These are phyloP conservation scores for Perkinsela sp. DNA, from an alignment of 208 protist species.

Conservation along the genomic window DNA sequence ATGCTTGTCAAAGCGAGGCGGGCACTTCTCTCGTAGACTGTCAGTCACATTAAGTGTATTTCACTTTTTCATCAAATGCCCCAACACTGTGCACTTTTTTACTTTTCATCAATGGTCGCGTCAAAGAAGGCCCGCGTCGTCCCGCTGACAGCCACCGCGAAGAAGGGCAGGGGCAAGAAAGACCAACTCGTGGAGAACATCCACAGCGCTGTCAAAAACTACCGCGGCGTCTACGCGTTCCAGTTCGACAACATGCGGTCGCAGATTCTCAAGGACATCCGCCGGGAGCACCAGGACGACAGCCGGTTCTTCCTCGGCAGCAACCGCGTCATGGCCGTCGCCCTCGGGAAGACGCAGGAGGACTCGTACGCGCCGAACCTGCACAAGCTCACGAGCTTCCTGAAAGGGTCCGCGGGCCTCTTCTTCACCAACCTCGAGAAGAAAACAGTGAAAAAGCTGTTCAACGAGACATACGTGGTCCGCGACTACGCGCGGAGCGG, in stretches of 20 bases:
- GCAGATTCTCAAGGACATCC: slow-evolving; percentile 61
- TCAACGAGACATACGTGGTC: slow-evolving; percentile 47
- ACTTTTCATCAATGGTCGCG: slow-evolving; percentile 55
- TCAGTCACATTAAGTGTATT: too few relatives aligned
- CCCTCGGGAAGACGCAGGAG: slow-evolving; percentile 45
- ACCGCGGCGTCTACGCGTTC: slow-evolving; percentile 49
- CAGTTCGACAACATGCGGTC: slow-evolving; percentile 50
- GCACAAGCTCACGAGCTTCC: slow-evolving; percentile 50
- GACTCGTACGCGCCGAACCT: slow-evolving; percentile 36
- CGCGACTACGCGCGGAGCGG: slow-evolving; percentile 34
- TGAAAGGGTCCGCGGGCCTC: slow-evolving; percentile 56
- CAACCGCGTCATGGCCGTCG: slow-evolving; percentile 74
- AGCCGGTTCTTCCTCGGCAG: slow-evolving; percentile 70
- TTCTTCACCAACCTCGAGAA: slow-evolving; percentile 64
- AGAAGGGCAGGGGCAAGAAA: slow-evolving; percentile 63
- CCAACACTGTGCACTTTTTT: too few relatives aligned
- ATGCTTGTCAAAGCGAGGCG: too few relatives aligned
- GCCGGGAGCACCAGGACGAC: slow-evolving; percentile 38
- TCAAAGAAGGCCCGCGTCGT: slow-evolving; percentile 49
- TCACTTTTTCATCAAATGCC: too few relatives aligned
- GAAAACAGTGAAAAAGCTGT: slow-evolving; percentile 64
- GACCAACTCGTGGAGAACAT: slow-evolving; percentile 62
- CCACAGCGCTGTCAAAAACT: slow-evolving; percentile 39
- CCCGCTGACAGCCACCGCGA: slow-evolving; percentile 51
- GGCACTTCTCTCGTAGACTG: too few relatives aligned